phyloP scores from a whole-genome alignment of 2,329 filamentous ascomycete species.

The Fusarium aywerte region DNA sequence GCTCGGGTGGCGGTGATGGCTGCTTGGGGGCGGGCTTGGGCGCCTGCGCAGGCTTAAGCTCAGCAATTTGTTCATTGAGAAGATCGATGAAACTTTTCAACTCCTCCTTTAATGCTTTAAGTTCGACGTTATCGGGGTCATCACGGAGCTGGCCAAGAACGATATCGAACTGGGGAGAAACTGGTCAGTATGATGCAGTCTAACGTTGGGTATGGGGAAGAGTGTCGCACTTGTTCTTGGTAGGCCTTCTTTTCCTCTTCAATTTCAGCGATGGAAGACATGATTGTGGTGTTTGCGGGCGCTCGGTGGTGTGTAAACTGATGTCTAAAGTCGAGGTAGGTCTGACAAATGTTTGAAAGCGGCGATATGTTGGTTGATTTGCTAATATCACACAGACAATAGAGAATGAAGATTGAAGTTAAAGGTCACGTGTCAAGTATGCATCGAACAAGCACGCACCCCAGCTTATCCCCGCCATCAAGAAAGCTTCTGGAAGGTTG shows the following conservation, averaged over 20 bases:
- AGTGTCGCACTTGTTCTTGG: conserved; percentile 63
- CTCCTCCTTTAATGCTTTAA: conserved; percentile 80
- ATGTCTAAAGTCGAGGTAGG: background rate
- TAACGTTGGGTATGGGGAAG: background rate
- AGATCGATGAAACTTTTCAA: conserved; percentile 83
- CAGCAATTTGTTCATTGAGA: conserved; percentile 82
- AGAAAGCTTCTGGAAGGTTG: conserved; percentile 11
- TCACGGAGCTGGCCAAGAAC: conserved; percentile 80
- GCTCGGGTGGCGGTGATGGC: conserved; percentile 63
- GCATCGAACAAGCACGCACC: background rate
- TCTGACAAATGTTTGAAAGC: conserved; percentile 6
- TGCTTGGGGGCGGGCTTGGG: conserved; percentile 58
- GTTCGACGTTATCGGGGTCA: conserved; percentile 82
- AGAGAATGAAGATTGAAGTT: conserved; percentile 23
- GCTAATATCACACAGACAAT: background rate
- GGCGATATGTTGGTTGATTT: conserved; percentile 11
- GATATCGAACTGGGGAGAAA: conserved; percentile 73
- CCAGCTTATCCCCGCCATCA: conserved; percentile 3
- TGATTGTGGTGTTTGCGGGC: conserved; percentile 18
- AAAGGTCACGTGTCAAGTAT: conserved; percentile 30
- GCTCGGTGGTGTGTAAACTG: background rate
- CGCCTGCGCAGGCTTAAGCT: conserved; percentile 69
- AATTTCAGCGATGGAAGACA: conserved; percentile 54
- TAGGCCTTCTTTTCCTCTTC: conserved; percentile 66
- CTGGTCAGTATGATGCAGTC: conserved; percentile 25